These are phyloP conservation scores for Colletotrichum filicis DNA, from an alignment of 2,329 filamentous ascomycete species.

Conservation along the genomic window DNA sequence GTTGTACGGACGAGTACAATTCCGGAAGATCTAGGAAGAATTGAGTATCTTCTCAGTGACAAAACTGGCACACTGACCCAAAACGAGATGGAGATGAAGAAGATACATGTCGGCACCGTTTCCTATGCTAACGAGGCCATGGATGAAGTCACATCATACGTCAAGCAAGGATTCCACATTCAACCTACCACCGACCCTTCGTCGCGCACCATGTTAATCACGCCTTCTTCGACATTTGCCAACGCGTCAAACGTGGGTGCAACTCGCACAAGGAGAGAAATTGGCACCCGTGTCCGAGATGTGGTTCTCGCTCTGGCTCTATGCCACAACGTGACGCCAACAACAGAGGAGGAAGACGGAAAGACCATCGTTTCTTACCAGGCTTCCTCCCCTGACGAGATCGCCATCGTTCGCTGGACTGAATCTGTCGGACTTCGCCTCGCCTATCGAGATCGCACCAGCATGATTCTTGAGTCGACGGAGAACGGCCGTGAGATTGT, in stretches of 20 bases:
- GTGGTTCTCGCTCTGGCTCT: constrained; percentile 91
- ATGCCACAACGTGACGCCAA: constrained; percentile 97
- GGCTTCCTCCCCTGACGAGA: constrained; percentile 96
- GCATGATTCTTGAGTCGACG: constrained; percentile 83
- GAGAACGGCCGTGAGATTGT: constrained; percentile 81
- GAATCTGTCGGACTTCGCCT: constrained; percentile 90
- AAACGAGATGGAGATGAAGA: constrained; percentile 99
- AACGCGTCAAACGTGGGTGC: constrained; percentile 70
- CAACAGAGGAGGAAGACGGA: constrained; percentile 84
- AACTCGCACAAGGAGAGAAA: constrained; percentile 90
- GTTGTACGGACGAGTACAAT: constrained; percentile 98
- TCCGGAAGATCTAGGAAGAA: constrained; percentile 92
- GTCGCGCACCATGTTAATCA: constrained; percentile 69
- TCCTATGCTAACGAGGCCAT: constrained; percentile 99
- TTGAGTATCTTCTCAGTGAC: constrained; percentile 95
- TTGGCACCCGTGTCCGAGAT: constrained; percentile 91
- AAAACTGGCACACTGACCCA: constrained; percentile 99
- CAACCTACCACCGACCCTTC: constrained; percentile 56
- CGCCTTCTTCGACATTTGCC: constrained; percentile 78
- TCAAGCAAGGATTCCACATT: constrained; percentile 82
- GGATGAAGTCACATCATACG: constrained; percentile 92
- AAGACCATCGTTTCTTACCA: constrained; percentile 86
- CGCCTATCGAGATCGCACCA: constrained; percentile 85
- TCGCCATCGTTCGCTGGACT: constrained; percentile 96
- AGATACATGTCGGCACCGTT: constrained; percentile 97